These are phyloP conservation scores for Candida loeiensis DNA, from an alignment of 805 yeast genomes.

Conservation along the genomic window DNA sequence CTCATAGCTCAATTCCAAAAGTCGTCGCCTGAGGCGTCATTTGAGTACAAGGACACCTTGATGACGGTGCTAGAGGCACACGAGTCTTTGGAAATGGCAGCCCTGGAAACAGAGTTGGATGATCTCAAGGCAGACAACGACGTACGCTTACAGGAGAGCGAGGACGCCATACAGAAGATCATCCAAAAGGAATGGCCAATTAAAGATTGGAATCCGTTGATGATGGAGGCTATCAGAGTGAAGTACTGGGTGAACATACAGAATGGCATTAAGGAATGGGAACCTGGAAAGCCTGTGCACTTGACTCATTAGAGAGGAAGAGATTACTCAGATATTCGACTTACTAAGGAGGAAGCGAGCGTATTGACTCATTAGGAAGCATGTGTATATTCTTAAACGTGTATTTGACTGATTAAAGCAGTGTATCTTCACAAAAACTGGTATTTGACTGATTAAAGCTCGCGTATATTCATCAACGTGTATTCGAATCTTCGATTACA, in stretches of 20 bases:
- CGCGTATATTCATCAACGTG: no score
- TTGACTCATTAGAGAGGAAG: conserved; percentile 53
- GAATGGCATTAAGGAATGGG: conserved; percentile 74
- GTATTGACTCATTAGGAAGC: no score
- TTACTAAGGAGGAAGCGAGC: no score
- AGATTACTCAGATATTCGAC: no score
- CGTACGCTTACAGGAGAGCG: conserved; percentile 47
- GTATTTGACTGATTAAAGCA: no score
- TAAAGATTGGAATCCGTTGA: conserved; percentile 53
- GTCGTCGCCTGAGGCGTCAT: conserved; percentile 26
- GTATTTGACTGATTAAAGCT: no score
- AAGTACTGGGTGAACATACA: conserved; percentile 83
- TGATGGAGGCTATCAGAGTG: conserved; percentile 63
- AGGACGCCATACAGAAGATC: conserved; percentile 42
- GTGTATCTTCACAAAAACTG: no score
- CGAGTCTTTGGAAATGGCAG: conserved; percentile 72
- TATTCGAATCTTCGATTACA: no score
- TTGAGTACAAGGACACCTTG: conserved; percentile 52
- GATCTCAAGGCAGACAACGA: conserved; percentile 54
- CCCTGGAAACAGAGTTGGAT: conserved; percentile 54
- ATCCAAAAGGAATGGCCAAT: conserved; percentile 33
- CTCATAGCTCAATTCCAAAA: conserved; percentile 41
- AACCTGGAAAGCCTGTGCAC: conserved; percentile 61
- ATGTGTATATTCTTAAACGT: no score
- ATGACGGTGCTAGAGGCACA: conserved; percentile 81